Evolutionary conservation across 352 stramenopile genomes (phyloP), one percentile per base, ranked within the genome.

Genomic region (Globisporangium heterothallicum): DNA sequence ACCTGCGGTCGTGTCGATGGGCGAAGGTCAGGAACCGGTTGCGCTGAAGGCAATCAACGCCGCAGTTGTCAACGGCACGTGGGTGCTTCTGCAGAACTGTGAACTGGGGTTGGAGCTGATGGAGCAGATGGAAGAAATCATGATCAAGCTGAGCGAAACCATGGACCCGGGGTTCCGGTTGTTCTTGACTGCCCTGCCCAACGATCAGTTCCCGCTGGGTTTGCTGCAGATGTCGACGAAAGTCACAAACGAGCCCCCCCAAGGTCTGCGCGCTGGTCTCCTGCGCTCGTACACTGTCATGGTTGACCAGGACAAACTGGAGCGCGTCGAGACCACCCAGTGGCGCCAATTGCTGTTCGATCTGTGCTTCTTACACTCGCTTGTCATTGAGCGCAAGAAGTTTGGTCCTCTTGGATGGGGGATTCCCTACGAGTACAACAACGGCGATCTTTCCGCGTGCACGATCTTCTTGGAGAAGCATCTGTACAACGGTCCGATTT

Each of bases 361-460:
- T 29, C 70, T 99, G 35, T 99, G 94, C 63, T 99, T 99, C 62
- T 66, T 99, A 52, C 97, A 99, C 74, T 98, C 92, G 56, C 78
- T 99, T 38, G 94, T 98, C 29, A 97, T 98, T 53, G 97, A 99
- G 70, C 93, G 97, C 43, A 96, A 98, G 51, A 99, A 99, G 70
- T 99, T 99, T 64, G 96, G 97, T 0, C 88, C 96, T 4, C 75
- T 99, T 6, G 97, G 97, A 16, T 99, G 96, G 96, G 95, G 92
- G 27, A 98, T 99, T 43, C 96, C 95, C 21, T 99, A 99, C 77
- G 95, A 99, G 67, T 99, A 98, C 78, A 99, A 98, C 75, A 98
- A 98, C 51, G 95, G 96, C 30, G 97, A 99, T 49, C 70, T 99
- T 27, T 97, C 95, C 16, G 96, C 96, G 7, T 99, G 93, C 57